Conservation (phyloP, 2,329 filamentous ascomycete species). For the Coniella lustricola region DNA sequence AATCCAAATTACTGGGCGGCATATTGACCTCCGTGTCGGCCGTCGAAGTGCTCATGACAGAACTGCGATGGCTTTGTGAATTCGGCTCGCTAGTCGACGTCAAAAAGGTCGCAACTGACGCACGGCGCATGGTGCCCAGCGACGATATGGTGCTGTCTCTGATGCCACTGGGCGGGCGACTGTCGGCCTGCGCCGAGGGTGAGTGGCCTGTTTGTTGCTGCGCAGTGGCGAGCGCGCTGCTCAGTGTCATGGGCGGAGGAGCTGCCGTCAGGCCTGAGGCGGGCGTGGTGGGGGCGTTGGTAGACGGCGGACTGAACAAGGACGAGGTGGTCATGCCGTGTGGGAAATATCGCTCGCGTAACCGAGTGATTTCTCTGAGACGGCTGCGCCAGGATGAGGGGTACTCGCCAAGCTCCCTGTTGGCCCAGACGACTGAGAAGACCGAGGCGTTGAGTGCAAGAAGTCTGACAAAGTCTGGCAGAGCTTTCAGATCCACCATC, state of each 20-base stretch:
- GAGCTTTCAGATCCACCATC: slow-evolving; percentile 73
- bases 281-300: slow-evolving; percentile 25
- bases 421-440: slow-evolving; percentile 85
- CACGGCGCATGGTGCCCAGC: slow-evolving; percentile 38
- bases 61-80: slow-evolving; percentile 47
- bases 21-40: slow-evolving; percentile 46
- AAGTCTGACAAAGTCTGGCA: slow-evolving; percentile 80
- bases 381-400: slow-evolving; percentile 85
- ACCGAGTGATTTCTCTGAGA: slow-evolving; percentile 72
- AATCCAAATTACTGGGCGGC: slow-evolving; percentile 27
- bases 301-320: slow-evolving; percentile 24
- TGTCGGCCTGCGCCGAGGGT: slow-evolving; percentile 25
- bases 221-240: slow-evolving; percentile 15
- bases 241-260: slow-evolving; percentile 11
- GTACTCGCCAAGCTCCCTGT: slow-evolving; percentile 69
- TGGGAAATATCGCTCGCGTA: slow-evolving; percentile 62
- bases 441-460: slow-evolving; percentile 90
- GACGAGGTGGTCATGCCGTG: slow-evolving; percentile 29
- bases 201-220: slow-evolving; percentile 19
- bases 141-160: slow-evolving; percentile 53
- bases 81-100: slow-evolving; percentile 48
- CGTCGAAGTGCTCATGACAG: slow-evolving; percentile 46
- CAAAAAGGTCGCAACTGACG: slow-evolving; percentile 61
- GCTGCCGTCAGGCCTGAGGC: slow-evolving; percentile 4
- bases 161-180: slow-evolving; percentile 40